phyloP scores from a whole-genome alignment of 768 basidiomycete genomes.

The Suillus clintonianus region DNA sequence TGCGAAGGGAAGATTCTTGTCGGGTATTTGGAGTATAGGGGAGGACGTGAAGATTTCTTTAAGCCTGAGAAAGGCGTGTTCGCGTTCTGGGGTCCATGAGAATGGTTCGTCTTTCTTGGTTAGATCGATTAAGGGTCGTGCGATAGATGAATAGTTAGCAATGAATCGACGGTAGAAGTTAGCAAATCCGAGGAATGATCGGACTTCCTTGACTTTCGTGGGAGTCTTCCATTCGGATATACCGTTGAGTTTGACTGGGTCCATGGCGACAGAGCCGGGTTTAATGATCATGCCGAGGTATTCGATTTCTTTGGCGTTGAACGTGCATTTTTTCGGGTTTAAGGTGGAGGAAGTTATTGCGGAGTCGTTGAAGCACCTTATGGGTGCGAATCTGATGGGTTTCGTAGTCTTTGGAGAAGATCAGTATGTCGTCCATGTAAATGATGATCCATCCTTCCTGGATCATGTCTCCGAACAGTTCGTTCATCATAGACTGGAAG shows the following conservation, averaged over 20 bases:
- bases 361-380: slow-evolving; percentile 28
- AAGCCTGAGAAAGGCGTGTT: slow-evolving; percentile 28
- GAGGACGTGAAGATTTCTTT: slow-evolving; percentile 23
- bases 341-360: slow-evolving; percentile 33
- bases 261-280: background rate
- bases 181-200: slow-evolving; percentile 26
- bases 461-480: slow-evolving; percentile 8
- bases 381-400: slow-evolving; percentile 14
- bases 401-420: slow-evolving; percentile 10
- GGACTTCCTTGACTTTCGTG: background rate
- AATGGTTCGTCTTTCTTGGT: slow-evolving; percentile 25
- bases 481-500: slow-evolving; percentile 34
- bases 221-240: background rate
- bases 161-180: slow-evolving; percentile 36
- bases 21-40: background rate
- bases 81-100: slow-evolving; percentile 21
- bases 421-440: slow-evolving; percentile 31
- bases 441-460: slow-evolving; percentile 23
- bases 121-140: slow-evolving; percentile 24
- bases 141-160: slow-evolving; percentile 23
- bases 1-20: slow-evolving; percentile 10
- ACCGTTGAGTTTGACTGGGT: background rate
- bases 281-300: background rate
- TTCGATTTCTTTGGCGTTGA: background rate
- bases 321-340: slow-evolving; percentile 6